Evolutionary conservation across 2,329 filamentous ascomycete genomes (phyloP), one percentile per base, ranked within the genome.

Genomic region (Aspergillus viridinutans): DNA sequence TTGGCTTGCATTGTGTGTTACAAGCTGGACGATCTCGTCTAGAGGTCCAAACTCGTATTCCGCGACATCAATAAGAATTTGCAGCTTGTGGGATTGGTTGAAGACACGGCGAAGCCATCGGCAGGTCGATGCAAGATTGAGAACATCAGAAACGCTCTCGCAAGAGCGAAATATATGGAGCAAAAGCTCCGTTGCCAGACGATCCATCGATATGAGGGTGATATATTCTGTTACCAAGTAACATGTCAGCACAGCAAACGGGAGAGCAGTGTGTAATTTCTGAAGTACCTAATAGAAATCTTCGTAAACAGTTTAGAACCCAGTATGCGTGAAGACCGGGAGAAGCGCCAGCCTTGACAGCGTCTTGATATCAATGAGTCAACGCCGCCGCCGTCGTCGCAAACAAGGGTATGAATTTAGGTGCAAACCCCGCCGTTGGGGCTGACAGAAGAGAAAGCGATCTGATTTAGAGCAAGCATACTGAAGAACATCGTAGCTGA

Each of bases 1-100:
- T 64, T 87, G 83, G 58, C 79, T 83, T 43, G 78, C 72, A 61
- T 87, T 86, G 66, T 85, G 81, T 20, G 84, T 86, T 40, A 85
- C 73, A 20, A 87, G 72, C 65, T 85, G 84, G 55, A 83, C 76
- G 58, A 83, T 79, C 67, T 86, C 83, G 56, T 82, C 65, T 14
- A 86, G 68, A 2, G 84, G 84, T 0, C 84, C 83, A 61, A 80
- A 84, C 65, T 86, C 81, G 32, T 72, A 67, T 65, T 85, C 81
- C 26, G 80, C 81, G 26, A 78, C 82, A 52, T 74, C 66, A 57
- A 78, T 76, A 54, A 87, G 78, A 53, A 85, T 83, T 52, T 76
- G 64, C 20, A 85, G 74, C 61, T 81, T 81, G 64, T 81, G 81
- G 49, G 81, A 81, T 10, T 78, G 79, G 20, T 76, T 69, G 62